Conservation (phyloP, 2,329 filamentous ascomycete genomes). For the Cladosporium sp. region DNA sequence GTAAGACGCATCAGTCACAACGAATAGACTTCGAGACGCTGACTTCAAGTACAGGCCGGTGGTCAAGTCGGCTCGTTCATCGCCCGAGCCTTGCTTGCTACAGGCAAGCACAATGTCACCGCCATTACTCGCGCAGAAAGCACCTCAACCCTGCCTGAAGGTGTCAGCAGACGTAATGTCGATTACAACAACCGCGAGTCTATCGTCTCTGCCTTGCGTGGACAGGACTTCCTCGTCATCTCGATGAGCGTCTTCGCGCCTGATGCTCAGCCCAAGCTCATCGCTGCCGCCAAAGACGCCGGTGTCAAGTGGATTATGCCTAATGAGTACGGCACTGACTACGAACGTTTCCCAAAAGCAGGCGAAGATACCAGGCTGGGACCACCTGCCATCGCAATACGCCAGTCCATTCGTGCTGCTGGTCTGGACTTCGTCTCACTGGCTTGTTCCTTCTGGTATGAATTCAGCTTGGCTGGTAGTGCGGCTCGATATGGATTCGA, state of each 20-base stretch:
- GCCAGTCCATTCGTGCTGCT: slow-evolving; percentile 24
- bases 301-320: slow-evolving; percentile 30
- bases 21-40: not conserved
- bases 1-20: not conserved
- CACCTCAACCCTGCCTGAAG: slow-evolving; percentile 33
- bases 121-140: slow-evolving; percentile 38
- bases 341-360: slow-evolving; percentile 12
- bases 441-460: slow-evolving; percentile 31
- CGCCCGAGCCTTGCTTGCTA: slow-evolving; percentile 27
- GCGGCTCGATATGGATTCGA: slow-evolving; percentile 28
- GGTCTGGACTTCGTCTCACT: slow-evolving; percentile 23
- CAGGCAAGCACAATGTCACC: slow-evolving; percentile 33
- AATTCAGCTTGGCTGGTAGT: slow-evolving; percentile 22
- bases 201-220: slow-evolving; percentile 25
- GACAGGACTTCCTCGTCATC: slow-evolving; percentile 33
- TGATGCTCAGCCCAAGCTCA: slow-evolving; percentile 18
- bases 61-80: slow-evolving; percentile 32
- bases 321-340: slow-evolving; percentile 30
- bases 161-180: slow-evolving; percentile 21
- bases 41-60: not conserved
- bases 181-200: slow-evolving; percentile 24
- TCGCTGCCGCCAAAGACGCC: slow-evolving; percentile 27
- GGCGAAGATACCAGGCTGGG: slow-evolving; percentile 22
- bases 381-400: slow-evolving; percentile 10
- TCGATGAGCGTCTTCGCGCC: slow-evolving; percentile 25